Base-by-base conservation (phyloP, 805 yeast species). In the Candida orba region DNA sequence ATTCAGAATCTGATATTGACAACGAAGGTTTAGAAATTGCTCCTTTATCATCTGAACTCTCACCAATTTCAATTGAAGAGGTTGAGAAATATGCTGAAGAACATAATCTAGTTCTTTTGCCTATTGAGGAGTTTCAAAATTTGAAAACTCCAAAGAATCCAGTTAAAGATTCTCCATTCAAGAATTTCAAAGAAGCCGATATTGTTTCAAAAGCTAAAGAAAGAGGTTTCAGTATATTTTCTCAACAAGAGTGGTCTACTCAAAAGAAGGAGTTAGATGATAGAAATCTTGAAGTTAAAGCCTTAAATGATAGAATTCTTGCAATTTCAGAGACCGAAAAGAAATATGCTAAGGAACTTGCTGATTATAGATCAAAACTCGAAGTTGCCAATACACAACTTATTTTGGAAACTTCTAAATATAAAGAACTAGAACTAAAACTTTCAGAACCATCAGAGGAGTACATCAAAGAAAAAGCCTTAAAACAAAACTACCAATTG, bases 381-480 rank as follows among this genome's bases (percentile, higher is more conserved):
- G 39, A 37, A 18, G 17, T 6, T 27, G 33, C 39, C 10, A 14
- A 20, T 8, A n/a, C 15, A 6, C 49, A 51, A 29, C 42, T 47
- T 14, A 51, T 49, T 4, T 17, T 40, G 12, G 35, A 32, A 8
- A 47, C 41, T 6, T 36, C 43, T 1, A 31, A 34, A 12, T 17
- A 43, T 13, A 9, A 30, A 8, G 37, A 36, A 20, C 35, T 54
- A 13, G 24, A 52, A 29, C 9, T 34, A 2, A 40, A 45, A 37
- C 6, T 57, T 7, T 46, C 41, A 6, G 43, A 45, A 8, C 76
- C 78, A 3, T 52, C 64, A 13, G 43, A 53, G 8, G 64, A 53
- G 1, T 55, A 50, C 29, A 42, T 66, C n/a, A 48, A 44, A 32
- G 42, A 51, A n/a, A 52, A 53, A 18, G 68, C 72, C 4, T n/a